Conservation (phyloP, 2,329 filamentous ascomycete genomes). For the Coniochaeta sp. region DNA sequence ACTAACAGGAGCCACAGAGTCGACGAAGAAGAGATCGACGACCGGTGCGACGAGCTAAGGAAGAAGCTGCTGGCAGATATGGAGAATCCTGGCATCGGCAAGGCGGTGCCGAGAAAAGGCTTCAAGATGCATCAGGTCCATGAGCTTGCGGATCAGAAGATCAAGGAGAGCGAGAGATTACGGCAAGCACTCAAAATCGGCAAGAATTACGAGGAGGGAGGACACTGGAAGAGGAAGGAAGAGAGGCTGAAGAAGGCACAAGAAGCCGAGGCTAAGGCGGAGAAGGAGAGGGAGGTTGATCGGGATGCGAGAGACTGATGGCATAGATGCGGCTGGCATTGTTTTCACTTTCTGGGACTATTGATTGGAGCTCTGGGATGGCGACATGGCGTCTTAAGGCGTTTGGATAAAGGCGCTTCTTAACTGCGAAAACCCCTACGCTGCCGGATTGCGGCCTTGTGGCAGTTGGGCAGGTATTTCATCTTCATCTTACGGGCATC, state of each 20-base stretch:
- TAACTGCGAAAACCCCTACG: not conserved
- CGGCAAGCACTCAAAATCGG: constrained; percentile 81
- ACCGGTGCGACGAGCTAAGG: constrained; percentile 58
- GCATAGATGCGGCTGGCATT: not conserved
- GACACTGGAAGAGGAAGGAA: constrained; percentile 79
- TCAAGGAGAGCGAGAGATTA: constrained; percentile 86
- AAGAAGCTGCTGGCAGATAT: constrained; percentile 53
- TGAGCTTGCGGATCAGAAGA: constrained; percentile 92
- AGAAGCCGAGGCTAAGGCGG: constrained; percentile 25
- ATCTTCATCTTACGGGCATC: not conserved
- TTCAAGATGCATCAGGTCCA: constrained; percentile 93
- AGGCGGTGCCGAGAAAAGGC: constrained; percentile 37
- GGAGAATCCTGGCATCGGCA: constrained; percentile 29
- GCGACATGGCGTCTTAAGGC: not conserved
- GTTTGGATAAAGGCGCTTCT: not conserved
- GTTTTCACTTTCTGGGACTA: not conserved
- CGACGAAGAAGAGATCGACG: constrained; percentile 87
- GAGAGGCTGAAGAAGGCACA: constrained; percentile 48
- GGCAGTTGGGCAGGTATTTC: not conserved
- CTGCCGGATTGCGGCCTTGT: not conserved
- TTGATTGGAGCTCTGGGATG: not conserved
- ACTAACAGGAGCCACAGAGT: constrained; percentile 38
- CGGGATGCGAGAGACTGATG: not conserved
- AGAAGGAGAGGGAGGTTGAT: constrained; percentile 1
- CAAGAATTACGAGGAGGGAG: constrained; percentile 76